These are phyloP conservation scores for Ammopiptanthus mongolicus DNA, from an alignment of 306 rosid species.

Conservation along the genomic window DNA sequence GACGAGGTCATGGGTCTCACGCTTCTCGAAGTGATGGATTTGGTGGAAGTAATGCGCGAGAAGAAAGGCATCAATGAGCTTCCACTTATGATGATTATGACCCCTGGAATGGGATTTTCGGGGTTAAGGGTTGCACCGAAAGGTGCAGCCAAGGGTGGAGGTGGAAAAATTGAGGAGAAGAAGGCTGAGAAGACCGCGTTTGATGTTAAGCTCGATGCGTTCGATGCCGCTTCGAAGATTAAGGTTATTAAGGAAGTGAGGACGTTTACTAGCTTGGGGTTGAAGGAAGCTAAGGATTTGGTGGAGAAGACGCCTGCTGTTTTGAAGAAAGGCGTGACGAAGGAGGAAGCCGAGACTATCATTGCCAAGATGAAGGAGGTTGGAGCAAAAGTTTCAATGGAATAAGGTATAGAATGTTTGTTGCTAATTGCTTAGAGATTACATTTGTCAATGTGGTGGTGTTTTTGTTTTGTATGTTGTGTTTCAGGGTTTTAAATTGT, in stretches of 20 bases:
- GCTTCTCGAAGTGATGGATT: conserved; percentile 64
- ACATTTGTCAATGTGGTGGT: neutral
- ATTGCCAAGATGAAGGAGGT: conserved; percentile 82
- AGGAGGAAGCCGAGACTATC: conserved; percentile 81
- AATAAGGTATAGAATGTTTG: conserved; percentile 47
- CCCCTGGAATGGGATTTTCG: conserved; percentile 69
- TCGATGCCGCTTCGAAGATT: conserved; percentile 73
- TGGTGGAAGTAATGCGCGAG: conserved; percentile 68
- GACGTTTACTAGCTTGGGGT: conserved; percentile 78
- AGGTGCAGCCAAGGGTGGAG: conserved; percentile 25
- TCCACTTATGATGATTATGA: conserved; percentile 76
- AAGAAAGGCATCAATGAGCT: conserved; percentile 70
- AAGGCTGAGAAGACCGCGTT: conserved; percentile 79
- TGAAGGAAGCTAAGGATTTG: conserved; percentile 97
- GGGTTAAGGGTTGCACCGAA: conserved; percentile 39
- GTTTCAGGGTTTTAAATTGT: neutral
- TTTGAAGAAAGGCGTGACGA: conserved; percentile 85
- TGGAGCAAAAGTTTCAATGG: conserved; percentile 87
- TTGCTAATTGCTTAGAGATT: neutral
- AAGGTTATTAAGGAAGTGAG: conserved; percentile 93
- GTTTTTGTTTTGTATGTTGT: neutral
- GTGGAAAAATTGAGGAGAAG: conserved; percentile 35
- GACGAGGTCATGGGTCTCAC: conserved; percentile 70
- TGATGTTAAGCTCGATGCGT: conserved; percentile 82
- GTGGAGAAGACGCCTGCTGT: conserved; percentile 86